Base-by-base conservation (phyloP, 805 yeast species). In the Wickerhamiella brachini region DNA sequence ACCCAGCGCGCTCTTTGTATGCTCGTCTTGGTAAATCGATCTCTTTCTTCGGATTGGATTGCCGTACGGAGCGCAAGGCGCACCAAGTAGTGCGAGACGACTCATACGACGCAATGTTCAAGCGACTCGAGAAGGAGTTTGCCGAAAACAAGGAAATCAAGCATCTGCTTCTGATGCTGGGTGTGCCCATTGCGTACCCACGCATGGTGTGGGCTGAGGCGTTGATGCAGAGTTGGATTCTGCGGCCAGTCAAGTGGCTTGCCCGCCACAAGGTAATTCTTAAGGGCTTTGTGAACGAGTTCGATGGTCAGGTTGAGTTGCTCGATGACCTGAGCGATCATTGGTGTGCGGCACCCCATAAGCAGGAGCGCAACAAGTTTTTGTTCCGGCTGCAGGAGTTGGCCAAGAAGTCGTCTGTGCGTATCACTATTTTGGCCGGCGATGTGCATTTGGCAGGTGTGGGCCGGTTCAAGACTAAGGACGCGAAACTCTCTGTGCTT, bases 181-280 rank as follows among this genome's bases (percentile, higher is more conserved):
- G 97, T 44, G 95, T 90, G 13, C 98, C 98, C 2, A 86, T 93
- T 51, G 85, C 93, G 42, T 90, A 90, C 63, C 97, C 98, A 2
- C 75, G 97, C 57, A 71, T 93, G 62, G 96, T 89, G 1, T 85
- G 95, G 90, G 71, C 87, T 34, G 97, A 93, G 68, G 73, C 76
- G 63, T 56, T 90, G 23, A 75, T 90, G 62, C 75, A 80, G 6
- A 56, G 63, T 48, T 70, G 64, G 37, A 56, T 78, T 1, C 68
- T 90, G 51, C 71, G 69, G 7, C 96, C 95, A 1, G 51, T 85
- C 5, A 79, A 81, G 61, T 73, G 63, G 51, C 58, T 81, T 23
- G 74, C 72, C 2, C 57, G 61, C 34, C 63, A 60, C 48, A 56
- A 61, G 9, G 66, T 84, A 42, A 63, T 81, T 37, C 76, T 80